Base-by-base conservation (phyloP, 2,329 filamentous ascomycete species). In the Botrytis tulipae region DNA sequence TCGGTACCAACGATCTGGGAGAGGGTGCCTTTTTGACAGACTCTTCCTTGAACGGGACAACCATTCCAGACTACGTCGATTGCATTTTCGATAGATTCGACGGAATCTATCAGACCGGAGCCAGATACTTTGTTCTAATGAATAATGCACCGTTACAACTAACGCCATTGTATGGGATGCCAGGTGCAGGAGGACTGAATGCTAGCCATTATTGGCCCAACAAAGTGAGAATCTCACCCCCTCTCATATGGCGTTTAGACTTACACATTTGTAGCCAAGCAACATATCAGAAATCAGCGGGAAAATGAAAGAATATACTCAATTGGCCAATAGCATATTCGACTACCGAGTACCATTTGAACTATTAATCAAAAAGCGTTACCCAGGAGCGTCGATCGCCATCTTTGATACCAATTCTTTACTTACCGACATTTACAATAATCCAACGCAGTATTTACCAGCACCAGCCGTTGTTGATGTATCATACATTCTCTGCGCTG, bases 1-100 rank as follows among this genome's bases (percentile, higher is more conserved):
- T 95, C 78, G 93, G 93, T 4, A 94, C 92, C 37, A 95, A 95
- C 79, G 93, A 96, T 78, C 84, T 95, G 16, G 92, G 92, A 35
- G 85, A 84, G 73, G 82, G 85, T 70, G 91, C 87, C 14, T 91
- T 94, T 79, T 81, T 95, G 46, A 89, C 86, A 7, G 91, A 93
- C 79, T 85, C 84, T 37, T 90, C 93, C 79, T 81, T 79, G 40
- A 68, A 78, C 0, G 87, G 86, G 20, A 89, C 88, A 37, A 90
- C 87, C 2, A 85, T 94, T 9, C 83, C 85, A 1, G 86, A 90
- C 78, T 94, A 91, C 78, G 85, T 90, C 4, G 87, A 91, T 75
- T 95, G 92, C 79, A 84, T 93, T 2, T 94, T 90, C 83, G 80
- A 84, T 10, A 85, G 87, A 2, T 86, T 94, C 67, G 88, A 91